Percentiles rank a stretch among this genome's conserved stretches.
phyloP scores from a whole-genome alignment of 805 yeast species.

The Pichia phayaonensis region DNA sequence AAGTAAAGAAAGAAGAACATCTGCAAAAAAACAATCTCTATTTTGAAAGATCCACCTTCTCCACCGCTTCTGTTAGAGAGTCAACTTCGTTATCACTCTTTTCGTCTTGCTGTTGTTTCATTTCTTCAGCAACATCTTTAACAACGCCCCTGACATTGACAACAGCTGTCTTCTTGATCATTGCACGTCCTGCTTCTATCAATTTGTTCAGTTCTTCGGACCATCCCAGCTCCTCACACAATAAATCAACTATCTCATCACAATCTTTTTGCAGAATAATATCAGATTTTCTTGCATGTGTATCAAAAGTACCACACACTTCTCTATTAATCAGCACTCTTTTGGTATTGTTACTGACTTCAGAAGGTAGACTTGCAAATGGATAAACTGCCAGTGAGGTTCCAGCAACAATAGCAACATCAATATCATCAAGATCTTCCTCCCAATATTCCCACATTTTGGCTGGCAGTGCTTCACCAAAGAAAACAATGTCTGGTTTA shows the following conservation, averaged over 20 bases:
- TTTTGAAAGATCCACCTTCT: conserved; percentile 5
- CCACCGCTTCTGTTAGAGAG: conserved; percentile 7
- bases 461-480: conserved; percentile 80
- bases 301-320: conserved; percentile 62
- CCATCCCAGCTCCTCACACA: conserved; percentile 63
- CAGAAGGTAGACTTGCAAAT: conserved; percentile 76
- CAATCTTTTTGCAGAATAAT: conserved; percentile 53
- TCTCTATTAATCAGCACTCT: conserved; percentile 73
- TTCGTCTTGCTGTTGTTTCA: neutral
- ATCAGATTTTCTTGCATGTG: conserved; percentile 51
- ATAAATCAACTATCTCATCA: conserved; percentile 50
- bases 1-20: neutral
- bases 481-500: conserved; percentile 91
- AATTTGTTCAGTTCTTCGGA: conserved; percentile 40
- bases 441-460: conserved; percentile 68
- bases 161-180: neutral
- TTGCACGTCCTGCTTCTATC: conserved; percentile 15
- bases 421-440: conserved; percentile 41
- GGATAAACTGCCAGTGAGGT: conserved; percentile 88
- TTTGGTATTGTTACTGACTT: conserved; percentile 38
- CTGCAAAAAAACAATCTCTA: neutral
- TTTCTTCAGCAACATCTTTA: neutral
- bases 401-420: conserved; percentile 83
- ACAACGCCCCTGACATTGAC: conserved; percentile 7
- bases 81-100: conserved; percentile 1